Evolutionary conservation across 805 yeast species (phyloP), one percentile per base, ranked within the genome.

Genomic region (Candida jianshihensis): DNA sequence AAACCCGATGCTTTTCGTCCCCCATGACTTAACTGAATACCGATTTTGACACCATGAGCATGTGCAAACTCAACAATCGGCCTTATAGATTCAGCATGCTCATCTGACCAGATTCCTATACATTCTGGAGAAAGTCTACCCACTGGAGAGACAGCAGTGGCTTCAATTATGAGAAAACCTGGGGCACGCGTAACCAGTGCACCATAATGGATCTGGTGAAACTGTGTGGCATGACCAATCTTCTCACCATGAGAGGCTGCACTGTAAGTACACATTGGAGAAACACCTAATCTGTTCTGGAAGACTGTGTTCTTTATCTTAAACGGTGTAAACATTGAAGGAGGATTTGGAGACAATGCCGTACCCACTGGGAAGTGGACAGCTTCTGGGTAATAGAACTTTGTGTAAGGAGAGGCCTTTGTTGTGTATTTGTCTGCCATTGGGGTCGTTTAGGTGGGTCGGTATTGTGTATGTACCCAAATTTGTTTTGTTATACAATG

Each of bases 261-360:
- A 6, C 77, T 65, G 50, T 73, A 73, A 33, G 61, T 68, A 48
- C 78, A 70, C 77, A 73, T 71, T 31, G 78, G 78, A 1, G 79
- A 64, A 16, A 75, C 73, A 34, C 76, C 76, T 20, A 74, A 50
- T 41, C 82, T 59, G 51, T 77, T 77, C 12, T 61, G 65, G 16
- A 76, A 31, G 4, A 30, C 22, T 27, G 43, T 34, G 27, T 33
- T 31, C 22, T 47, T 48, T 33, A 51, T 46, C 24, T 26, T 43
- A 9, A 49, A 13, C 11, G 52, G 52, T 4, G 35, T 30, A 41
- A 51, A 51, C 7, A 51, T 32, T 26, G 40, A 38, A 13, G 56
- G 54, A 16, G 31, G 31, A 19, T 29, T 22, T 12, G 31, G 22
- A 11, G 18, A 22, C 13, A 13, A 24, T 7, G 31, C 31, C n/a